Evolutionary conservation across 345 rosid species (phyloP).

Genomic region (Crucihimalaya himalaica): DNA sequence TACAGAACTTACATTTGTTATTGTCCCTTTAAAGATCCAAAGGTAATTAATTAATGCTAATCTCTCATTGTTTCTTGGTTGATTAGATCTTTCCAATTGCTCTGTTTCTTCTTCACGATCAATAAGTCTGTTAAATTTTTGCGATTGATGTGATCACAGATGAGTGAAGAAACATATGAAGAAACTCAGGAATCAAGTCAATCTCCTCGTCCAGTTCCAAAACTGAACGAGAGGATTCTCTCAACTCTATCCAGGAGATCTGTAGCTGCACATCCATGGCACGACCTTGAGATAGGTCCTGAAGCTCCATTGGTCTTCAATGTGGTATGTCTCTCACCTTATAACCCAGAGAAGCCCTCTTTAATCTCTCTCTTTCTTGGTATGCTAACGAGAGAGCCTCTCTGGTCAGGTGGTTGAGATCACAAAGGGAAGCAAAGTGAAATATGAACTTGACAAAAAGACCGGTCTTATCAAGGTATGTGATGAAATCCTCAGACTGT

Average conservation of each 20-base stretch:
- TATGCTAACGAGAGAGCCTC: constrained; percentile 14
- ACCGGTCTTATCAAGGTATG: constrained; percentile 89
- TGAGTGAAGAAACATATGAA: constrained; percentile 50
- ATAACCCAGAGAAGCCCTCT: background rate
- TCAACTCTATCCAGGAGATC: constrained; percentile 92
- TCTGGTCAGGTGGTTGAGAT: constrained; percentile 84
- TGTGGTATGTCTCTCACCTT: constrained; percentile 48
- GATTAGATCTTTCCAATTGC: background rate
- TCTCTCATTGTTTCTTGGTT: constrained; percentile 6
- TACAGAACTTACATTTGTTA: constrained; percentile 21
- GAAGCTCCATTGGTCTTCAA: constrained; percentile 77
- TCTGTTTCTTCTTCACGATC: background rate
- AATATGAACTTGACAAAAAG: constrained; percentile 96
- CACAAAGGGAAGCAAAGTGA: constrained; percentile 94
- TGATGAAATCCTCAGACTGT: background rate
- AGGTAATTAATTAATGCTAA: constrained; percentile 34
- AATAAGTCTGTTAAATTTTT: background rate
- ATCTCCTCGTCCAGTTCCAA: constrained; percentile 48
- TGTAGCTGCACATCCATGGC: constrained; percentile 99
- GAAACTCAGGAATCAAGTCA: constrained; percentile 35
- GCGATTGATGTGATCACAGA: constrained; percentile 28
- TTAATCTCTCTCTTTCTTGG: background rate
- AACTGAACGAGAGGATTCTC: constrained; percentile 87
- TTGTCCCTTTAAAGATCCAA: constrained; percentile 22
- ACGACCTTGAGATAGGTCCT: constrained; percentile 98